Evolutionary conservation across 1,139 yeast species (phyloP).

Genomic region (Blastobotrys malaysiensis): DNA sequence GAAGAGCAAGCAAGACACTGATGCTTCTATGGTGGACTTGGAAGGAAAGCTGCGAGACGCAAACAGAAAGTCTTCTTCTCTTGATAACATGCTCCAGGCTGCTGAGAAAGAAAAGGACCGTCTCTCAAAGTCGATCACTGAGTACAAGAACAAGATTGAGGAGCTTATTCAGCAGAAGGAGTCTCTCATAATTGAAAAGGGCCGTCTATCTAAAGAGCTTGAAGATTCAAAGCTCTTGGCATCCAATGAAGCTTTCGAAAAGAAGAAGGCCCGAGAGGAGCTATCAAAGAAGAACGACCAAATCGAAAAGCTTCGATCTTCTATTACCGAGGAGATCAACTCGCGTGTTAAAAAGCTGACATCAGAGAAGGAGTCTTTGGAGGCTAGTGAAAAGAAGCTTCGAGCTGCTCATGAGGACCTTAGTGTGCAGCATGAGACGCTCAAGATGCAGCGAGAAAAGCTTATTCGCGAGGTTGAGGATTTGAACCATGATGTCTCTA

Average conservation of each 20-base stretch:
- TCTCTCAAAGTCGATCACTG: slow-evolving; percentile 25
- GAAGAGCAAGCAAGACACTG: slow-evolving; percentile 22
- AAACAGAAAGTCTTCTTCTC: slow-evolving; percentile 15
- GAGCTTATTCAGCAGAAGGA: slow-evolving; percentile 22
- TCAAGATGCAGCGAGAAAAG: slow-evolving; percentile 46
- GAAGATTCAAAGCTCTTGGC: slow-evolving; percentile 22
- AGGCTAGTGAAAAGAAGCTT: slow-evolving; percentile 36
- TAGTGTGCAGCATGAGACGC: slow-evolving; percentile 20
- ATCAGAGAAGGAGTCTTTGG: slow-evolving; percentile 34
- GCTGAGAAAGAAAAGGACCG: slow-evolving; percentile 41
- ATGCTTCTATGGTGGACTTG: slow-evolving; percentile 17
- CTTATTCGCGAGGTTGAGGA: slow-evolving; percentile 74
- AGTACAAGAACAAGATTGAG: slow-evolving; percentile 21
- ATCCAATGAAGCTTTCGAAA: slow-evolving; percentile 20
- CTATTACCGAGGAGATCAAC: slow-evolving; percentile 39
- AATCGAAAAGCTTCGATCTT: slow-evolving; percentile 33
- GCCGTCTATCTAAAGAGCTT: slow-evolving; percentile 23
- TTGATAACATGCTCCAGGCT: slow-evolving; percentile 27
- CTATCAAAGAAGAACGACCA: slow-evolving; percentile 28
- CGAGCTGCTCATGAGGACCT: slow-evolving; percentile 28
- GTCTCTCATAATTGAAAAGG: slow-evolving; percentile 24
- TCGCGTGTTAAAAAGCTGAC: slow-evolving; percentile 38
- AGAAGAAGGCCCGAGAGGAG: slow-evolving; percentile 27
- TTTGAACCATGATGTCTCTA: slow-evolving; percentile 37
- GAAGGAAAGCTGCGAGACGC: slow-evolving; percentile 21